Percentiles rank a stretch among this genome's conserved stretches.
Conservation (phyloP, 371 early-diverging fungal species). For the Circinella umbellata region DNA sequence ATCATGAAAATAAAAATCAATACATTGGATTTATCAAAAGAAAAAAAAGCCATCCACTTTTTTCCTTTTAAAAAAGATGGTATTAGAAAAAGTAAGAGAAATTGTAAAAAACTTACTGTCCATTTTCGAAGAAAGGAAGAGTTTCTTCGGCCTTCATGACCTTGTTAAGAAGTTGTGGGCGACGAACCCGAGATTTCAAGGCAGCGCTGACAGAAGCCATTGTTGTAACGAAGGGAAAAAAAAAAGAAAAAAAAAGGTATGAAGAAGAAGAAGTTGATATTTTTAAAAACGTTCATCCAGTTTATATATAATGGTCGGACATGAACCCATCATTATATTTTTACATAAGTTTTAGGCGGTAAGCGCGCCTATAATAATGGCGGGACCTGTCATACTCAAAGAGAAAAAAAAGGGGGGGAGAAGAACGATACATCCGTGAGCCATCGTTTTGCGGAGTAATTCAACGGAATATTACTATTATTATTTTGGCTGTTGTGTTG, state of each 20-base stretch:
- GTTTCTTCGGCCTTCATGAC: slow-evolving; percentile 52
- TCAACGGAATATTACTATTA: neutral
- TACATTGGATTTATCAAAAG: no score
- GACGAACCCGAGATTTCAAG: slow-evolving; percentile 50
- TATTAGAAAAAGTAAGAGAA: neutral
- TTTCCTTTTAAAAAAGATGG: no score
- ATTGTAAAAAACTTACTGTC: slow-evolving; percentile 51
- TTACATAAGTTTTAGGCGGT: neutral
- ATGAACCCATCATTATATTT: neutral
- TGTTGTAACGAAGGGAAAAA: neutral
- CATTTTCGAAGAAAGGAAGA: slow-evolving; percentile 46
- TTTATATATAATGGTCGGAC: neutral
- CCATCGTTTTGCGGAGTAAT: neutral
- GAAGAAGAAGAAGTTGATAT: neutral
- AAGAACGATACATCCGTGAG: neutral
- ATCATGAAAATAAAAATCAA: neutral
- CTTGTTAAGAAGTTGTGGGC: slow-evolving; percentile 49
- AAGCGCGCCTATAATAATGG: neutral
- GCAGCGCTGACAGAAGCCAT: slow-evolving; percentile 51
- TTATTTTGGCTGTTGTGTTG: neutral
- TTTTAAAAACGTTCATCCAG: neutral
- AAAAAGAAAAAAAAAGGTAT: neutral
- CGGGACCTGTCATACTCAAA: neutral
- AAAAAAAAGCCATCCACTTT: no score
- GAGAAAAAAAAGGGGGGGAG: neutral